phyloP scores from a whole-genome alignment of 805 yeast species.

The Cyberlindnera sargentensis region DNA sequence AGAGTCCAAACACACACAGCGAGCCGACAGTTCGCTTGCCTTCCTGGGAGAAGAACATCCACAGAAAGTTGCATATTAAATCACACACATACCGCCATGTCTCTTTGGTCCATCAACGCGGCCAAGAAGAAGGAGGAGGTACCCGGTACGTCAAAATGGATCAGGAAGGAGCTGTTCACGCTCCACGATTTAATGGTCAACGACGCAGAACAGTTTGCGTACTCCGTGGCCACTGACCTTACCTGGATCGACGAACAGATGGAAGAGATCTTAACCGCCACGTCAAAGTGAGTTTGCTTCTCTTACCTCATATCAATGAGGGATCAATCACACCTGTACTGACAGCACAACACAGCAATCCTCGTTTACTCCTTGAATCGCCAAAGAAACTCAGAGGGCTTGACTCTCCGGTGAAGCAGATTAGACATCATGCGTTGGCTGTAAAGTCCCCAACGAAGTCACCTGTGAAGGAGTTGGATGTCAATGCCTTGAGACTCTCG shows the following conservation, averaged over 20 bases:
- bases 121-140: slow-evolving; percentile 24
- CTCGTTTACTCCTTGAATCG: slow-evolving; percentile 21
- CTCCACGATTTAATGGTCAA: slow-evolving; percentile 31
- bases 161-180: slow-evolving; percentile 36
- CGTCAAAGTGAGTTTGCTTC: slow-evolving; percentile 18
- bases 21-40: neutral
- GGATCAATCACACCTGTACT: slow-evolving; percentile 1
- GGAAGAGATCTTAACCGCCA: slow-evolving; percentile 25
- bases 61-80: neutral
- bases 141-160: slow-evolving; percentile 50
- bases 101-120: slow-evolving; percentile 25
- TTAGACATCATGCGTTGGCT: slow-evolving; percentile 17
- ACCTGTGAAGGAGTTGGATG: slow-evolving; percentile 16
- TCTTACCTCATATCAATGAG: neutral
- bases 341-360: slow-evolving; percentile 17
- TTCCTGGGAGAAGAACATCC: neutral
- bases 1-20: neutral
- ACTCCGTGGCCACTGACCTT: slow-evolving; percentile 31
- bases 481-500: slow-evolving; percentile 14
- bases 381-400: slow-evolving; percentile 21
- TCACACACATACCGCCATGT: slow-evolving; percentile 9
- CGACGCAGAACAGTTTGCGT: slow-evolving; percentile 34
- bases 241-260: slow-evolving; percentile 37
- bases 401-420: slow-evolving; percentile 22
- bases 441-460: slow-evolving; percentile 18